Evolutionary conservation across 2,329 filamentous ascomycete genomes (phyloP), one percentile per base, ranked within the genome.

Genomic region (Arthrinium phaeospermum): DNA sequence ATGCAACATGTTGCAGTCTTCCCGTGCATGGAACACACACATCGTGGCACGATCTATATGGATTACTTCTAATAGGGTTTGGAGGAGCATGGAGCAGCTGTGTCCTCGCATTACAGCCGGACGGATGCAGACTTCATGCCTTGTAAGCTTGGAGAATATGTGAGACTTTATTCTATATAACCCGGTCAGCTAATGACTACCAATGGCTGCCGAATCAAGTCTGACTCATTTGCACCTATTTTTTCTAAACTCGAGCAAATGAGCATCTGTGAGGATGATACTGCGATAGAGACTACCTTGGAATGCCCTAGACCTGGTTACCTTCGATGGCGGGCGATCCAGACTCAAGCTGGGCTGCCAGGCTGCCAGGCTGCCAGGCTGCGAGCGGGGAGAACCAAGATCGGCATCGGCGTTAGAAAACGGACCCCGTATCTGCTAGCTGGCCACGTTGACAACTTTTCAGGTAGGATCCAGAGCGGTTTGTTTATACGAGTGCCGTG

Each of bases 401-500:
- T 64, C 34, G 57, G 57, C 34, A 64, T 41, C 57, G 57, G 57
- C 57, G 34, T n/a, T 30, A 64, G 8, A 64, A 19, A 64, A 22
- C 34, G 57, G 57, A 64, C 13, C 57, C 30, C 30, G 57, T 41
- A 64, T 10, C 34, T 41, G 22, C 57, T 64, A 41, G 22, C 57
- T 64, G n/a, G 57, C 57, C 57, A 64, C 30, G 57, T 64, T 64
- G 57, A 41, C 57, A 64, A 22, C 30, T 22, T 22, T 61, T n/a
- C 37, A 61, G 57, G 57, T 64, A n/a, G 57, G 57, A 64, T n/a
- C 57, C 30, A 41, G n/a, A 37, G 57, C 14, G 57, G 57, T 41
- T 64, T 41, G 57, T 64, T 64, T 64, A 64, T 41, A 64, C 57
- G 57, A 64, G 34, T 61, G 57, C 57, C 57, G 57, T 64, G 57